Evolutionary conservation across 1,284 basidiomycete species (phyloP), one percentile per base, ranked within the genome.

Genomic region (Moesziomyces antarcticus): DNA sequence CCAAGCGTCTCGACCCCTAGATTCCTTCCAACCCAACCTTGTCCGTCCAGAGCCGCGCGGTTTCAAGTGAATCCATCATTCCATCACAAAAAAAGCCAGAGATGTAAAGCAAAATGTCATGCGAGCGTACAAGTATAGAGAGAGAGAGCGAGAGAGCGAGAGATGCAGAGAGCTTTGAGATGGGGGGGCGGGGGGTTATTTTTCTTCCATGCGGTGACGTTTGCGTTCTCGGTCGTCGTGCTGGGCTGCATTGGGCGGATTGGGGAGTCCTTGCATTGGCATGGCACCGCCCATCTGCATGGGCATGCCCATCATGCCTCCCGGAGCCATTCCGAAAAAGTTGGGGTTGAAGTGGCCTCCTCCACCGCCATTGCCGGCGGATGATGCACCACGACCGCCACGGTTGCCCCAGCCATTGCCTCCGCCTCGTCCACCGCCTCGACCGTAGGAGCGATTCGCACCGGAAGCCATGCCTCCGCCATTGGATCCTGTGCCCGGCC

Each of bases 1-100:
- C 84, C 42, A 84, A 84, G 75, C 77, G 84, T 43, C 73, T 85
- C 50, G 78, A 80, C 65, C 82, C 82, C 37, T 83, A 67, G 51
- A 50, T 21, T 18, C 14, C n/a, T 25, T 25, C 3, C 3, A 5
- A 18, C 25, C 27, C 10, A 9, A 22, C n/a, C 24, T 25, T 25
- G 14, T 37, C 16, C 3, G 14, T 14, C 5, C 35, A 37, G 14
- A 5, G 3, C 3, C 35, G 14, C 11, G 35, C 35, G 13, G 2
- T 37, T 10, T 16, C 35, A 37, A 37, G 16, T 21, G 48, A 20
- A 20, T 35, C 27, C 8, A 10, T 30, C 30, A 8, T 30, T 30
- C 10, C 11, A 25, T 6, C 24, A 25, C 4, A 3, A 25, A 25
- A 25, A 3, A 3, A 25, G 24, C 24, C 7, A 3, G 24, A 25